These are phyloP conservation scores for Monosporozyma solicola DNA, from an alignment of 805 yeast genomes.

Conservation along the genomic window DNA sequence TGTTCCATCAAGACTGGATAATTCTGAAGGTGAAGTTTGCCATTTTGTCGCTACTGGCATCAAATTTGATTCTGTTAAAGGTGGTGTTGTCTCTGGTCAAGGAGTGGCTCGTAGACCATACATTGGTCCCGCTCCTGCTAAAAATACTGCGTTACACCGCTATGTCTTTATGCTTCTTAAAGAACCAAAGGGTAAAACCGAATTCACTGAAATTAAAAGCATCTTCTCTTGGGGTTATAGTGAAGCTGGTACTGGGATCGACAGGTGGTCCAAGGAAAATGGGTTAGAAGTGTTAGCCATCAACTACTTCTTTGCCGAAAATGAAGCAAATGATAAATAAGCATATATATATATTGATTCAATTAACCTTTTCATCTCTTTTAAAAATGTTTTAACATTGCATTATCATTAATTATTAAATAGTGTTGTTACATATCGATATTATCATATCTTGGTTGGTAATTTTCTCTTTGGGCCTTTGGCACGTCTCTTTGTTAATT, in stretches of 20 bases:
- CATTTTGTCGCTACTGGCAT: constrained; percentile 58
- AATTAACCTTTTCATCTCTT: not conserved
- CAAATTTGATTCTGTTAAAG: constrained; percentile 27
- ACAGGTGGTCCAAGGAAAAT: constrained; percentile 54
- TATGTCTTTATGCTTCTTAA: constrained; percentile 64
- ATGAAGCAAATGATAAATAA: constrained; percentile 16
- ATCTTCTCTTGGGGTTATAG: constrained; percentile 63
- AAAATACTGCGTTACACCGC: constrained; percentile 70
- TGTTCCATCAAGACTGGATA: constrained; percentile 71
- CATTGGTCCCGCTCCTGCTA: constrained; percentile 78
- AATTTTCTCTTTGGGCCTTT: constrained; percentile 33
- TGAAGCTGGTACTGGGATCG: constrained; percentile 60
- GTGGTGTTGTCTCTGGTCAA: constrained; percentile 9
- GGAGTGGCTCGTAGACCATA: constrained; percentile 44
- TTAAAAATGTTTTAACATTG: not conserved
- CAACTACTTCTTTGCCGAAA: constrained; percentile 77
- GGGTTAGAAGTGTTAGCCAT: constrained; percentile 58
- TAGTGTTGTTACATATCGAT: not conserved
- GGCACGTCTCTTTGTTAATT: constrained; percentile 28
- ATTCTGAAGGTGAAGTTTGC: constrained; percentile 72
- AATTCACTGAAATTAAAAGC: constrained; percentile 8
- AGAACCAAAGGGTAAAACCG: constrained; percentile 35
- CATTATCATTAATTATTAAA: not conserved
- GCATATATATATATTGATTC: not conserved
- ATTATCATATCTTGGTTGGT: constrained; percentile 17